phyloP scores from a whole-genome alignment of 495 filamentous ascomycete genomes.

The Aspergillus kassunensis region DNA sequence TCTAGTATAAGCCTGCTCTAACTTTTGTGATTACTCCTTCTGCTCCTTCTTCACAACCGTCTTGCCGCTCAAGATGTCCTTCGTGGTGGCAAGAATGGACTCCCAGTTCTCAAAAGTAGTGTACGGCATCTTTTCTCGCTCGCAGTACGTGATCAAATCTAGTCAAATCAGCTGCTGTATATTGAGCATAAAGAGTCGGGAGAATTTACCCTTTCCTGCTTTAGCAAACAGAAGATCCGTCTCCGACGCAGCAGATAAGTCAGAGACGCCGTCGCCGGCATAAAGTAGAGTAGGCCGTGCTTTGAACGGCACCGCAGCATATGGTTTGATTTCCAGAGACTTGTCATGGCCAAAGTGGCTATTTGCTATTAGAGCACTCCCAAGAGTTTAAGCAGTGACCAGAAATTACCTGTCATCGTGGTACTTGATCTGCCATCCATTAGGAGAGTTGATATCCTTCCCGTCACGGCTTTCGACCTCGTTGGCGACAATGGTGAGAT shows the following conservation, averaged over 20 bases:
- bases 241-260: constrained; percentile 81
- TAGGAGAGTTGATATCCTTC: constrained; percentile 69
- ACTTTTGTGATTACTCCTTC: constrained; percentile 15
- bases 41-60: constrained; percentile 30
- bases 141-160: constrained; percentile 83
- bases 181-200: neutral
- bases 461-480: constrained; percentile 62
- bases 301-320: constrained; percentile 63
- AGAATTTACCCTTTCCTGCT: constrained; percentile 68
- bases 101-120: constrained; percentile 76
- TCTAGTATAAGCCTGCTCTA: too few species aligned
- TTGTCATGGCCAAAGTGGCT: constrained; percentile 94
- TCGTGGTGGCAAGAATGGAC: constrained; percentile 66
- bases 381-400: neutral
- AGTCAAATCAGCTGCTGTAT: constrained; percentile 3
- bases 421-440: constrained; percentile 82
- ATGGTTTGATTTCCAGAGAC: constrained; percentile 78
- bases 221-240: constrained; percentile 91
- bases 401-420: constrained; percentile 71
- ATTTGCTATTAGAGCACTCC: constrained; percentile 17
- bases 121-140: constrained; percentile 73
- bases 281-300: constrained; percentile 78
- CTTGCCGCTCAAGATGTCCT: constrained; percentile 66
- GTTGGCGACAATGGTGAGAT: constrained; percentile 84
- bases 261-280: constrained; percentile 86